Conservation (phyloP, 352 stramenopile species). For the Pythium chondricola region DNA sequence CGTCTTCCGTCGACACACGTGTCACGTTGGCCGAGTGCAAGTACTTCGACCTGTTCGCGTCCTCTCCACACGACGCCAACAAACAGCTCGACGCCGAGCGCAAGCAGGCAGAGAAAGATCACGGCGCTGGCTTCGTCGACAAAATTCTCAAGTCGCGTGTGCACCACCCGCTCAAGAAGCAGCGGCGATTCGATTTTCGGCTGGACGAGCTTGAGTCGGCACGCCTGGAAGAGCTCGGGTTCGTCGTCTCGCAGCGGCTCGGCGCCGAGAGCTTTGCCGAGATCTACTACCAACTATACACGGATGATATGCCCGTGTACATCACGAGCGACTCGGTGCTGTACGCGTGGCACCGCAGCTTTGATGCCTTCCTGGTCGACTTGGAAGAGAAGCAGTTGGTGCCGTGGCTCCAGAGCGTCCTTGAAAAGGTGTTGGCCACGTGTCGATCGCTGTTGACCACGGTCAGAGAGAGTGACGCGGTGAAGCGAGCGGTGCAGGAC, state of each 20-base stretch:
- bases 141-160: conserved; percentile 6
- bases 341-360: conserved; percentile 27
- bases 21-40: conserved; percentile 2
- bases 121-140: conserved; percentile 3
- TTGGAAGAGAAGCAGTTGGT: conserved; percentile 14
- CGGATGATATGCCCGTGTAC: conserved; percentile 26
- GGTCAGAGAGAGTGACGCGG: neutral
- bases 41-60: conserved; percentile 18
- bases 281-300: conserved; percentile 23
- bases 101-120: neutral
- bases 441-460: neutral
- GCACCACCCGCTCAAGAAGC: conserved; percentile 13
- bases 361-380: conserved; percentile 22
- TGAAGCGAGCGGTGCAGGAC: neutral
- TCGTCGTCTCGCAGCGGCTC: conserved; percentile 18
- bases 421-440: neutral
- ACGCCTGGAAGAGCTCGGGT: conserved; percentile 9
- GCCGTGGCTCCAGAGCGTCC: conserved; percentile 4
- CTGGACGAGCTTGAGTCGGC: conserved; percentile 8
- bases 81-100: neutral
- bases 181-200: conserved; percentile 20
- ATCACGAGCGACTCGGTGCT: conserved; percentile 27
- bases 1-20: neutral
- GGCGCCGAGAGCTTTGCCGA: conserved; percentile 19
- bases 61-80: conserved; percentile 6